Evolutionary conservation across 345 rosid genomes (phyloP).

Genomic region (Salix viminalis): DNA sequence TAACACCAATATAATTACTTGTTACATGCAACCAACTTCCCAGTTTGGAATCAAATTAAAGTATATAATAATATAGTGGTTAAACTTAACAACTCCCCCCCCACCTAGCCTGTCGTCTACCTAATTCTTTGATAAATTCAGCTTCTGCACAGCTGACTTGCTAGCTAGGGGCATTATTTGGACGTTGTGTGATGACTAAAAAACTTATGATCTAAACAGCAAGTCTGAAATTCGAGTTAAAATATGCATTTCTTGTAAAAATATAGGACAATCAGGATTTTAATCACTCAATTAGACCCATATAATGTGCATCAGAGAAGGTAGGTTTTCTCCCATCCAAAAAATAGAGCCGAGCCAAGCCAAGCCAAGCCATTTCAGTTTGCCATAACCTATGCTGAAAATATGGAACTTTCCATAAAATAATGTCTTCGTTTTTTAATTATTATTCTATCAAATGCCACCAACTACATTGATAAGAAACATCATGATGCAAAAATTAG

Average conservation of each 20-base stretch:
- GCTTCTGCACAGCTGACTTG: too few species aligned
- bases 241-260: too few species aligned
- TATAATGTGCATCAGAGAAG: too few species aligned
- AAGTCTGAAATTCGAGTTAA: too few species aligned
- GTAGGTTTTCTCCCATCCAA: too few species aligned
- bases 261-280: too few species aligned
- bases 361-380: background rate
- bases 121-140: conserved; percentile 11
- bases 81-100: background rate
- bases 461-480: background rate
- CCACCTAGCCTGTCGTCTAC: conserved; percentile 2
- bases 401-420: too few species aligned
- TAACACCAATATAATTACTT: background rate
- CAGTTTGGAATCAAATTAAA: background rate
- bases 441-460: background rate
- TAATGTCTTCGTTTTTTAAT: background rate
- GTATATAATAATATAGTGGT: background rate
- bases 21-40: background rate
- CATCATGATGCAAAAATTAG: conserved; percentile 15
- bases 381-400: background rate
- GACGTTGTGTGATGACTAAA: too few species aligned
- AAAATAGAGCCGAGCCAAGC: too few species aligned
- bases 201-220: accelerated
- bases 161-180: too few species aligned
- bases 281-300: too few species aligned